Base-by-base conservation (phyloP, 192 early-diverging fungal genomes). In the Linnemannia elongata region DNA sequence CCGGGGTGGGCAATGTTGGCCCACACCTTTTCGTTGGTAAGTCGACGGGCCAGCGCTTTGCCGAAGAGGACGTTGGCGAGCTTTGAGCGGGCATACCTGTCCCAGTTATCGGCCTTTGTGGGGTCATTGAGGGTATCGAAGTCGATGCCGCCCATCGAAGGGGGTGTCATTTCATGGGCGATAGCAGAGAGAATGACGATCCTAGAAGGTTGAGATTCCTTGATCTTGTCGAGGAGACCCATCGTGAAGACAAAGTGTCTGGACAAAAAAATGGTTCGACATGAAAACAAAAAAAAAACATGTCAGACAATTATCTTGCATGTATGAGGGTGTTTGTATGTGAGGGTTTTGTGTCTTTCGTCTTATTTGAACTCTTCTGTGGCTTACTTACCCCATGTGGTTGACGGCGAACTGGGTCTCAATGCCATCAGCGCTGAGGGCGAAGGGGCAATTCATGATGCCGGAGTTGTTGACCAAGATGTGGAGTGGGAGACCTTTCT, bases 1-100 rank as follows among this genome's bases (percentile, higher is more conserved):
- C 82, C 82, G 2, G 82, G 82, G 41, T 83, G 70, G 4, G 47
- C 69, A 38, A 72, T 39, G 39, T 83, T 83, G 6, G 77, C 88
- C 18, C 87, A 85, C 45, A 87, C 75, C 1, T 77, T 30, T 49
- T 87, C 76, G 4, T 80, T 81, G 22, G 76, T 75, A 1, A 88
- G 24, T 24, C 78, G 47, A 20, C 82, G 76, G 35, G 89, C 89
- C 24, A 95, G 81, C 24, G 89, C 77, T 22, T 77, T 82, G 3
- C 89, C 69, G 80, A 92, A 93, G 7, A 91, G 79, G 49, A 91
- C 72, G 55, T 90, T 92, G 44, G 90, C 83, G 76, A 93, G 79
- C 78, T 95, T 95, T 27, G 89, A 84, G 10, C 88, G 79, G 49
- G 76, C 88, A 76, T 93, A 93, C 18, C 76, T 49, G 15, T 36